Evolutionary conservation across 495 filamentous ascomycete species (phyloP), one percentile per base, ranked within the genome.

Genomic region (Xylaria flabelliformis): DNA sequence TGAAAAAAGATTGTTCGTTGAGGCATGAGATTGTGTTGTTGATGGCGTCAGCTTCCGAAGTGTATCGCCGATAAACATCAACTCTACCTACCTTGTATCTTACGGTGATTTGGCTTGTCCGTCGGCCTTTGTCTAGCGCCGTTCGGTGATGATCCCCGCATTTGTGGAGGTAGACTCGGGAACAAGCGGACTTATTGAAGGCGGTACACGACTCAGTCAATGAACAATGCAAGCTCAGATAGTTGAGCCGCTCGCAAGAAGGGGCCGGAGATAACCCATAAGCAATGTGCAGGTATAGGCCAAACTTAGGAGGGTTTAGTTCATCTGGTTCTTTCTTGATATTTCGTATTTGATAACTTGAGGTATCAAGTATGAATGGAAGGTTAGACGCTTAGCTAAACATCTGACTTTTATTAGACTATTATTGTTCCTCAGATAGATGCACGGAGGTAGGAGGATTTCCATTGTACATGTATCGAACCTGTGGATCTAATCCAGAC

Each of bases 71-170:
- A 55, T 51, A 21, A 2, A 7, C 8, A 51, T 21, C 4, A 10
- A 55, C 8, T 26, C n/a, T 24, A 9, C 39, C 39, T 42, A 13
- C 39, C 39, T 42, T 42, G 10, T 42, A 46, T 46, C n/a, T 8
- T 51, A 5, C n/a, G 21, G 50, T 24, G n/a, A 42, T 46, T 46
- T 51, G 48, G 17, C 12, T 12, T 26, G 4, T 29, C 24, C 24
- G 26, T 56, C 58, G 61, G 61, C n/a, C 12, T 41, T 64, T 44
- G 15, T 64, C 4, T 44, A 64, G 61, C 39, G 61, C 61, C 39
- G 61, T 64, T 64, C 61, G 61, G 61, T 21, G 39, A 64, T 63
- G 21, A 3, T 26, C 39, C 29, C 59, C 36, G 10, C 59, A 21
- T 64, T 17, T 26, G 21, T 64, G 24, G 24, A 24, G 12, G 3